These are phyloP conservation scores for Scheffersomyces coipomensis DNA, from an alignment of 805 yeast species.

Conservation along the genomic window DNA sequence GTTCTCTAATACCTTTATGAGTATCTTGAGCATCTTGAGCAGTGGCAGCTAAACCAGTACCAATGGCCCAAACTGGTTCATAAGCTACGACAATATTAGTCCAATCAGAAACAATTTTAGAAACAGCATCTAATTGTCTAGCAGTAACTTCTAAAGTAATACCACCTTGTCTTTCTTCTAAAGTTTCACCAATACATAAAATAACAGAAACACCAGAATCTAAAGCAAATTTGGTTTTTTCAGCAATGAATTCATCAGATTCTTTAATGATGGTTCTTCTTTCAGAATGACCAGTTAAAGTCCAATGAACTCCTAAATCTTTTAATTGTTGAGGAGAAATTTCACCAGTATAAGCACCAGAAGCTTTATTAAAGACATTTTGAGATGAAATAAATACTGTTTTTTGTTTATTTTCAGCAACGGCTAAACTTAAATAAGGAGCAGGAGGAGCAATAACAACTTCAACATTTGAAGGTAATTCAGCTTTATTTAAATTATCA, in stretches of 20 bases:
- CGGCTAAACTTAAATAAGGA: slow-evolving; percentile 81
- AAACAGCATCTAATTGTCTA: slow-evolving; percentile 87
- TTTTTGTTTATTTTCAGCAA: slow-evolving; percentile 61
- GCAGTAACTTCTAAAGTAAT: slow-evolving; percentile 82
- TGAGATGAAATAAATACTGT: slow-evolving; percentile 87
- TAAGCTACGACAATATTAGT: slow-evolving; percentile 89
- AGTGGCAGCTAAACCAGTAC: slow-evolving; percentile 98
- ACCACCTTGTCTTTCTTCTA: slow-evolving; percentile 90
- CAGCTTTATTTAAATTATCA: slow-evolving; percentile 75
- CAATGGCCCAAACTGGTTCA: slow-evolving; percentile 99
- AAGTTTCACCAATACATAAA: slow-evolving; percentile 96
- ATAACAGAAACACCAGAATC: slow-evolving; percentile 88
- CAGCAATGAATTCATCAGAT: slow-evolving; percentile 86
- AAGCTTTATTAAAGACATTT: slow-evolving; percentile 80
- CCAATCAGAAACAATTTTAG: slow-evolving; percentile 85
- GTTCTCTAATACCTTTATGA: slow-evolving; percentile 84
- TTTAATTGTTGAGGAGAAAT: slow-evolving; percentile 82
- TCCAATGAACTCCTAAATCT: slow-evolving; percentile 94
- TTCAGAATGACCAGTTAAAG: slow-evolving; percentile 96
- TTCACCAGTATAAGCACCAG: slow-evolving; percentile 99
- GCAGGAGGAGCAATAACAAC: slow-evolving; percentile 97
- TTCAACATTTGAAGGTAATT: slow-evolving; percentile 75
- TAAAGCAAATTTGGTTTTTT: slow-evolving; percentile 90
- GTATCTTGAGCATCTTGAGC: slow-evolving; percentile 97
- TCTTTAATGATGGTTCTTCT: slow-evolving; percentile 94